Base-by-base conservation (phyloP, 306 rosid genomes). In the Sophora flavescens region DNA sequence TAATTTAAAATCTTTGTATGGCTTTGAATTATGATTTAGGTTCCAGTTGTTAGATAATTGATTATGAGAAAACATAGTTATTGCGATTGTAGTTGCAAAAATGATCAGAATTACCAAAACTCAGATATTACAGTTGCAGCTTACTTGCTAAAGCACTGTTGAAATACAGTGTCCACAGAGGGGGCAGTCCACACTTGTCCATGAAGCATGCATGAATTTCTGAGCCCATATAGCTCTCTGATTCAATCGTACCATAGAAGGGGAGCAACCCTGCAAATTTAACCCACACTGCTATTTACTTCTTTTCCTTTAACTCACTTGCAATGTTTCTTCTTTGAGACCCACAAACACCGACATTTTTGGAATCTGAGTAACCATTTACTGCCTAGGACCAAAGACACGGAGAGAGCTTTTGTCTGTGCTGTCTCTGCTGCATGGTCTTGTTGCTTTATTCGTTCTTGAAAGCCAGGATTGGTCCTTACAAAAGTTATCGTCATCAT, bases 391-490 rank as follows among this genome's bases (percentile, higher is more conserved):
- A 81, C 77, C 86, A 86, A 83, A 82, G 81, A 72, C 67, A 75
- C 32, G 78, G 72, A 69, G 72, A 77, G 81, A 63, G 82, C 78
- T 61, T 82, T 81, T 63, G 75, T 64, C 61, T 73, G 79, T 44
- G 68, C 13, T 78, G 63, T 78, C 72, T 72, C 57, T 74, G 70
- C 65, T 71, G 35, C 45, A 52, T 38, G 22, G 22, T 59, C 44
- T 85, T 63, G 16, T 80, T 62, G 79, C 94, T 91, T 91, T 91
- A 86, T 91, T 91, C 91, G 64, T 80, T 78, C 83, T 80, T 75
- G 48, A 65, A 68, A 78, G 79, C 72, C 83, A 63, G 80, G 89
- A 74, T 91, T 82, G 94, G 84, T 84, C 83, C 84, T 86, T 67
- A 57, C 91, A 83, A 89, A 84, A 88, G 87, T 54, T 81, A 78